Evolutionary conservation across 768 basidiomycete species (phyloP).

Genomic region (Pulveroboletus ravenelii): DNA sequence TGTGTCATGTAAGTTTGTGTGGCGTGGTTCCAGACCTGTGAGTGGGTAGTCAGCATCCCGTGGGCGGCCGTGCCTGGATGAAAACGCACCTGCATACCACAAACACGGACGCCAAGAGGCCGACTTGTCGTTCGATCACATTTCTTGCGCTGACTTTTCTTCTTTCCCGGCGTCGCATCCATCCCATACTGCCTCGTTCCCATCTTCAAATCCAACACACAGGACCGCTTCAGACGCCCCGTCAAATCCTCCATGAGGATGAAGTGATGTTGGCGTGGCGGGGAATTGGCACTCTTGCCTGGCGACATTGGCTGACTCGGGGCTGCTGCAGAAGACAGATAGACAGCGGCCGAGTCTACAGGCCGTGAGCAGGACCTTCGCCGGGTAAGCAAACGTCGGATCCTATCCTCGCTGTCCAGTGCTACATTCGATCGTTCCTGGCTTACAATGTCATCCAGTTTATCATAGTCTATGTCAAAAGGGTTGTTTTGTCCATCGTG

Average conservation of each 20-base stretch:
- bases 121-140: conserved; percentile 95
- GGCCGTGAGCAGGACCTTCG: conserved; percentile 42
- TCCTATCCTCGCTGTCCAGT: conserved; percentile 20
- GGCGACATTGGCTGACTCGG: conserved; percentile 32
- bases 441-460: conserved; percentile 20
- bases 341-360: conserved; percentile 24
- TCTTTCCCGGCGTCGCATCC: conserved; percentile 87
- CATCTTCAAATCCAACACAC: conserved; percentile 98
- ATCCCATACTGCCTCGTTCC: conserved; percentile 99
- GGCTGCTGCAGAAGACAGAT: conserved; percentile 25
- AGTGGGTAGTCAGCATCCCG: conserved; percentile 4
- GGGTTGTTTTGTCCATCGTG: conserved; percentile 33
- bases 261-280: conserved; percentile 92
- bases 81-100: conserved; percentile 93
- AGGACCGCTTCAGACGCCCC: conserved; percentile 83
- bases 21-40: conserved; percentile 87
- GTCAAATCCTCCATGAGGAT: conserved; percentile 99
- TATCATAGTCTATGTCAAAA: conserved; percentile 42
- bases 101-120: conserved; percentile 85
- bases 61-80: not conserved
- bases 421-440: conserved; percentile 15
- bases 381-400: conserved; percentile 28
- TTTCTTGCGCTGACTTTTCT: conserved; percentile 98
- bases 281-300: conserved; percentile 39
- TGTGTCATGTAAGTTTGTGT: conserved; percentile 85